These are phyloP conservation scores for Agaricus sinodeliciosus DNA, from an alignment of 768 basidiomycete species.

Conservation along the genomic window DNA sequence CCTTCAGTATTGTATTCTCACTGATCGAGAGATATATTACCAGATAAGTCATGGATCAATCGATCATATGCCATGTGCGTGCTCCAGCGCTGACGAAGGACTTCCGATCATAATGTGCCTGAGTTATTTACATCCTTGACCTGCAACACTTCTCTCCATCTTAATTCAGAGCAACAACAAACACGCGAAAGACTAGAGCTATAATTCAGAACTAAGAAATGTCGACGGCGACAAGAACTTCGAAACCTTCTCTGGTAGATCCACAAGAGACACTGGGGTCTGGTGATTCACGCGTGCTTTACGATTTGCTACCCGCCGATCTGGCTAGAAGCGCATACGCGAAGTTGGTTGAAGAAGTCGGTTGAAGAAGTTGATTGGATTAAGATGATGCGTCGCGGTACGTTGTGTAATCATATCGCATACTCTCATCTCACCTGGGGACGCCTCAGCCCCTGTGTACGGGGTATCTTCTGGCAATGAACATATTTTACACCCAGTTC, in stretches of 20 bases:
- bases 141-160: no score
- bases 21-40: no score
- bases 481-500: no score
- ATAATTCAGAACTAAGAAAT: neutral
- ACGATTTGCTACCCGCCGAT: constrained; percentile 49
- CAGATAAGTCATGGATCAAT: no score
- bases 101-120: no score
- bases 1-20: no score
- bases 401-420: constrained; percentile 10
- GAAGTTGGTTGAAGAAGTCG: constrained; percentile 48
- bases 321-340: constrained; percentile 53
- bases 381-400: constrained; percentile 70
- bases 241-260: neutral
- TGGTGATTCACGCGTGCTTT: constrained; percentile 61
- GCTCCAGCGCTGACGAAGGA: no score
- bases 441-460: no score
- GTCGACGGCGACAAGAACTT: constrained; percentile 1
- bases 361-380: constrained; percentile 77
- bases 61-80: no score
- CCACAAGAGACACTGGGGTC: constrained; percentile 37
- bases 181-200: neutral
- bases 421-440: no score
- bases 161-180: no score
- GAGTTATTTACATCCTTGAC: neutral
- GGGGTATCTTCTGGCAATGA: no score